phyloP scores from a whole-genome alignment of 176 grass and related monocot genomes.

The Hyparrhenia diplandra region DNA sequence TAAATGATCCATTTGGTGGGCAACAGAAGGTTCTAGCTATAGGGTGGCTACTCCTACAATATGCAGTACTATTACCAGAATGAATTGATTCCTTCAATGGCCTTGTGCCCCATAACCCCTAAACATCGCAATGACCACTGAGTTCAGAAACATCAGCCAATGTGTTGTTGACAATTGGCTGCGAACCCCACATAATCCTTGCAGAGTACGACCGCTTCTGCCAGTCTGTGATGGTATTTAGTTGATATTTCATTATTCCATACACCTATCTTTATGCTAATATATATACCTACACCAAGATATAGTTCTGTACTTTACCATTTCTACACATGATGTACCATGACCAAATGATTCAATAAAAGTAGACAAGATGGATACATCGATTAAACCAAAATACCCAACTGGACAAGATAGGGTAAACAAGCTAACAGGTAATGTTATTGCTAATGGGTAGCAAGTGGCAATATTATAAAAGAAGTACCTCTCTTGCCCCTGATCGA shows the following conservation, averaged over 20 bases:
- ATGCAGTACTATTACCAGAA: neutral
- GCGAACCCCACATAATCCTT: neutral
- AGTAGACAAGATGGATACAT: neutral
- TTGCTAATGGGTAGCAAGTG: neutral
- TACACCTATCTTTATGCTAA: neutral
- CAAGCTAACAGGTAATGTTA: neutral
- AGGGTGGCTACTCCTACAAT: neutral
- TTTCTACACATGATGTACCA: constrained; percentile 2
- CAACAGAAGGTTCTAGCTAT: neutral
- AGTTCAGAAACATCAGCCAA: neutral
- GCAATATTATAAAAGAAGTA: constrained; percentile 20
- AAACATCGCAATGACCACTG: neutral
- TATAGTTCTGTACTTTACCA: constrained; percentile 32
- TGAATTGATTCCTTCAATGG: neutral
- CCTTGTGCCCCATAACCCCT: neutral
- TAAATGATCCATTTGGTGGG: neutral
- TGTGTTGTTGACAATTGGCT: neutral
- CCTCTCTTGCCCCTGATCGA: constrained; percentile 82
- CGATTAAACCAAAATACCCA: neutral
- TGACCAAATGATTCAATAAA: neutral
- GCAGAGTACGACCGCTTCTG: neutral
- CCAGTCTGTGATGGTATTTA: neutral
- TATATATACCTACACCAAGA: neutral
- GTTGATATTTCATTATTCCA: neutral
- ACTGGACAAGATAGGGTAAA: constrained; percentile 4